These are phyloP conservation scores for Colletotrichum sp. DNA, from an alignment of 2,329 filamentous ascomycete genomes.

Conservation along the genomic window DNA sequence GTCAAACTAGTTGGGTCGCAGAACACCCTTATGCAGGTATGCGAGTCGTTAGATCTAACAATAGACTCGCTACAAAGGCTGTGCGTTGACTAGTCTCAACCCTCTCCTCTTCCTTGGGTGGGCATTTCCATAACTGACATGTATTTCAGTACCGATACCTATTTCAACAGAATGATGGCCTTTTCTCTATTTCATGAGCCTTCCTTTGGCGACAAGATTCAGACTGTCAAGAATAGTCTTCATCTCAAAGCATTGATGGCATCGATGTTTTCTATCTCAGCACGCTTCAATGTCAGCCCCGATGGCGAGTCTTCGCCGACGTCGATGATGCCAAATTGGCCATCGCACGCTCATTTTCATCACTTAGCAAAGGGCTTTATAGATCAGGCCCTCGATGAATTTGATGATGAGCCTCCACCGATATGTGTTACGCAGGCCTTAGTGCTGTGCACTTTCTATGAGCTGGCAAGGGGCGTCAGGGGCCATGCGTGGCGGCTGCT, in stretches of 20 bases:
- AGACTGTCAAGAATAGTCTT: not conserved
- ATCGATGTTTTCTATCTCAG: not conserved
- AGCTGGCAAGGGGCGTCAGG: not conserved
- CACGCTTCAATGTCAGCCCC: not conserved
- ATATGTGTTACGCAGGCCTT: not conserved
- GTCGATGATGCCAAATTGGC: not conserved
- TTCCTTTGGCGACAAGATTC: not conserved
- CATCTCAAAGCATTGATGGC: not conserved
- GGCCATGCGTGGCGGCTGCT: not conserved
- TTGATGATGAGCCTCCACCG: not conserved
- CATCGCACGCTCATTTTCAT: not conserved
- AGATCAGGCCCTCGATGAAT: not conserved
- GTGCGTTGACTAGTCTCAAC: not conserved
- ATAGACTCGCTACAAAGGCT: not conserved
- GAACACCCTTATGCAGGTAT: not conserved
- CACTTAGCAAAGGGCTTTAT: not conserved
- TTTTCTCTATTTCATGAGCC: not conserved
- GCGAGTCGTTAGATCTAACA: not conserved
- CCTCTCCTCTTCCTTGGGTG: not conserved
- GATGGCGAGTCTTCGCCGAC: not conserved
- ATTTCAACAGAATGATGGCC: not conserved
- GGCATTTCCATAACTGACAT: not conserved
- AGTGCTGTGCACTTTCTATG: not conserved
- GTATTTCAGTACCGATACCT: not conserved
- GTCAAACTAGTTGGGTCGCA: not conserved